Evolutionary conservation across 1,284 basidiomycete genomes (phyloP).

Genomic region (Gastroboletus turbinatus): DNA sequence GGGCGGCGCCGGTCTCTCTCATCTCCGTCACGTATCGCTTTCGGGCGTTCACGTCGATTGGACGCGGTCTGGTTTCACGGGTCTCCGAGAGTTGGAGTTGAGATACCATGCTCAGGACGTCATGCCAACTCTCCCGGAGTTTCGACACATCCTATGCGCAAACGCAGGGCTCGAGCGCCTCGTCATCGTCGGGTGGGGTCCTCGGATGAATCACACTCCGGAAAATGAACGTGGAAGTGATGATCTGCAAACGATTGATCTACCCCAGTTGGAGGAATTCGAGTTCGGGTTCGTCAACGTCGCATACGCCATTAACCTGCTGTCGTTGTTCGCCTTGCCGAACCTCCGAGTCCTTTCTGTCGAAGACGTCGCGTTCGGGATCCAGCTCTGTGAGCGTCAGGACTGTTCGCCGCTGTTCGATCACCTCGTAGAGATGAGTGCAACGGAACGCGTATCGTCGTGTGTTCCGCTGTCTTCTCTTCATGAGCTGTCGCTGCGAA

Average conservation of each 20-base stretch:
- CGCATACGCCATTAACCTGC: slow-evolving; percentile 40
- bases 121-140: slow-evolving; percentile 47
- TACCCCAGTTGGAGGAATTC: slow-evolving; percentile 39
- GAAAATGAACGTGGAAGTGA: neutral
- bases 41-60: slow-evolving; percentile 57
- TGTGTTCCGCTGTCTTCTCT: slow-evolving; percentile 10
- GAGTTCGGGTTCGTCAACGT: slow-evolving; percentile 49
- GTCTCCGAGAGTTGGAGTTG: slow-evolving; percentile 47
- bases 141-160: slow-evolving; percentile 39
- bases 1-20: slow-evolving; percentile 26
- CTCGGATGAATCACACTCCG: slow-evolving; percentile 28
- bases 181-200: slow-evolving; percentile 51
- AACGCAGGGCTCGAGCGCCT: slow-evolving; percentile 43
- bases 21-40: slow-evolving; percentile 43
- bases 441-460: neutral
- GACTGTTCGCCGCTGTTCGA: slow-evolving; percentile 20
- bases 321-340: slow-evolving; percentile 46
- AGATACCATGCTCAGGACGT: slow-evolving; percentile 54
- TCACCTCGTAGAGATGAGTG: slow-evolving; percentile 9
- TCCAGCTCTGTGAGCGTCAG: slow-evolving; percentile 15
- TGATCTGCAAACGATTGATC: slow-evolving; percentile 22
- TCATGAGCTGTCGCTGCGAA: slow-evolving; percentile 15
- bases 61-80: slow-evolving; percentile 37
- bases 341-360: slow-evolving; percentile 39
- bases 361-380: slow-evolving; percentile 44